Evolutionary conservation across 163 green algal genomes (phyloP).

Genomic region (Prototheca wickerhamii): DNA sequence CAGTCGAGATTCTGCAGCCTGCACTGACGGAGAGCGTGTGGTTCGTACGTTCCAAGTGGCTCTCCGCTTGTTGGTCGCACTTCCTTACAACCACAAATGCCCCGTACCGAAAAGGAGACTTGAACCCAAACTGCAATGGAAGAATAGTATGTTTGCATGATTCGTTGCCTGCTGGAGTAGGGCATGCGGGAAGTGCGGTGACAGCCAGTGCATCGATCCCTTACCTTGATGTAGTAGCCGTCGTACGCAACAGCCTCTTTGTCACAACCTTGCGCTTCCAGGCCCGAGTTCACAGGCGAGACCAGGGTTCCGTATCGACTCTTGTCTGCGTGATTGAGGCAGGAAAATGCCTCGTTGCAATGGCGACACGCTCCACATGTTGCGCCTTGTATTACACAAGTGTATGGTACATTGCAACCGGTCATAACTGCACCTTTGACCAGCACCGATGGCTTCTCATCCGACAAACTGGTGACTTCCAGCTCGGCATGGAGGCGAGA

Average conservation of each 20-base stretch:
- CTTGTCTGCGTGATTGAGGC: background rate
- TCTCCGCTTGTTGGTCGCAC: too few relatives aligned
- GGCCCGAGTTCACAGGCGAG: background rate
- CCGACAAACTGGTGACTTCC: too few relatives aligned
- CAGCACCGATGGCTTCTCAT: background rate
- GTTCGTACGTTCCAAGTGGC: too few relatives aligned
- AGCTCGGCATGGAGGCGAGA: background rate
- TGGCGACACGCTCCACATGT: background rate
- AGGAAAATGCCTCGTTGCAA: background rate
- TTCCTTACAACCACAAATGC: too few relatives aligned
- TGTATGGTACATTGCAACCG: too few relatives aligned
- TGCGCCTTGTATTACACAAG: too few relatives aligned
- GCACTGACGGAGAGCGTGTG: background rate
- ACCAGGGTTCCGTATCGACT: background rate
- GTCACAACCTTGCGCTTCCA: background rate
- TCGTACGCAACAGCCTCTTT: background rate
- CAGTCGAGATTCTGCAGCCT: background rate
- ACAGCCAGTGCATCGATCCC: background rate
- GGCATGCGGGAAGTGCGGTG: background rate
- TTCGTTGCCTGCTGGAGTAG: background rate
- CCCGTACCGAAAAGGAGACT: background rate
- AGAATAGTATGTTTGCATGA: too few relatives aligned
- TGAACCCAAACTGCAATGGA: conserved; percentile 1
- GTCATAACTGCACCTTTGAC: background rate
- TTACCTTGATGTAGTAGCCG: background rate